Evolutionary conservation across 2,329 filamentous ascomycete species (phyloP).

Genomic region (Colletotrichum acutatum): DNA sequence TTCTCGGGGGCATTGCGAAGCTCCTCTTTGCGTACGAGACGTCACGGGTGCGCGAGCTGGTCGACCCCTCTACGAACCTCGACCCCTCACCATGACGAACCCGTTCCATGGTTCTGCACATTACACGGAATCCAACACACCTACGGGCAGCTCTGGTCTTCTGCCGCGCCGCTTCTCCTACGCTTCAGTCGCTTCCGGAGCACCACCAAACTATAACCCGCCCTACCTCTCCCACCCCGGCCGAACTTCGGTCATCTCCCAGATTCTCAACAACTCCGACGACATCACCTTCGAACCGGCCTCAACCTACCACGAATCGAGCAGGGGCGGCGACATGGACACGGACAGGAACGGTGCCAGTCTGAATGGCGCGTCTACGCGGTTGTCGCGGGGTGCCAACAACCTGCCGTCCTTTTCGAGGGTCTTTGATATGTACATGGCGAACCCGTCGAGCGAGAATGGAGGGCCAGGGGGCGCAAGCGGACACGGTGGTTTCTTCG

Average conservation of each 20-base stretch:
- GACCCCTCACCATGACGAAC: constrained; percentile 53
- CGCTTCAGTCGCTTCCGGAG: constrained; percentile 53
- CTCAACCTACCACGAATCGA: constrained; percentile 38
- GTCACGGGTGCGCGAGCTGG: constrained; percentile 28
- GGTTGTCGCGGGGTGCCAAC: constrained; percentile 32
- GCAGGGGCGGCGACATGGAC: constrained; percentile 46
- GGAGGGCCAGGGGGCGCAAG: constrained; percentile 38
- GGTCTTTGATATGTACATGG: constrained; percentile 63
- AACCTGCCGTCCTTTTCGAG: constrained; percentile 61
- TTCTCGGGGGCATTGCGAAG: constrained; percentile 32
- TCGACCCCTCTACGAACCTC: constrained; percentile 19
- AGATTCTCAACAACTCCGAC: constrained; percentile 64
- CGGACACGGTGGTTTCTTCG: constrained; percentile 70
- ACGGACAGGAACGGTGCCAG: constrained; percentile 43
- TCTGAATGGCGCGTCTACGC: constrained; percentile 39
- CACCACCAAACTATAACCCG: constrained; percentile 48
- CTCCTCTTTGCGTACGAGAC: constrained; percentile 21
- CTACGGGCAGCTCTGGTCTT: constrained; percentile 42
- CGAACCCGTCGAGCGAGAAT: constrained; percentile 37
- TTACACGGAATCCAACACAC: constrained; percentile 46
- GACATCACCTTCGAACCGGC: constrained; percentile 49
- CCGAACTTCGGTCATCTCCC: constrained; percentile 59
- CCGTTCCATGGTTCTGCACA: constrained; percentile 50
- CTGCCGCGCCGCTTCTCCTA: constrained; percentile 53
- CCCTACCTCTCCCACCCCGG: constrained; percentile 49